phyloP scores from a whole-genome alignment of 1,139 yeast genomes.

The Pichia sp. region DNA sequence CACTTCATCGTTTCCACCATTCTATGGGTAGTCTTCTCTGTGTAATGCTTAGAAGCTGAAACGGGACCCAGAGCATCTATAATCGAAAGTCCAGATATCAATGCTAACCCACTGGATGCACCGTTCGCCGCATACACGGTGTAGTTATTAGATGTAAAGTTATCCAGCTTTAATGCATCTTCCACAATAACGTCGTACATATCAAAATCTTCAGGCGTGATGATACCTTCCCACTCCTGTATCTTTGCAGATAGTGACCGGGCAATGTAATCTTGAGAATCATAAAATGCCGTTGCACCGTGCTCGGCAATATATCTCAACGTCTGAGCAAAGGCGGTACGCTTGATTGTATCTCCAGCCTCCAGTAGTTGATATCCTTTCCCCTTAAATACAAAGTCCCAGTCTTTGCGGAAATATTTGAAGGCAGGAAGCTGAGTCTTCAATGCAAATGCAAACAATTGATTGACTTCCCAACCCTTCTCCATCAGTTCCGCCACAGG shows the following conservation, averaged over 20 bases:
- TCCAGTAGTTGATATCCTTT: constrained; percentile 28
- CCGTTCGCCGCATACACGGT: constrained; percentile 65
- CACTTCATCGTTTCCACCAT: constrained; percentile 87
- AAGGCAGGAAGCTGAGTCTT: constrained; percentile 30
- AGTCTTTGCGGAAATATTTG: constrained; percentile 32
- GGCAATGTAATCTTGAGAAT: constrained; percentile 52
- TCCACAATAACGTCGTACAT: constrained; percentile 50
- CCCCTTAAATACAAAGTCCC: constrained; percentile 48
- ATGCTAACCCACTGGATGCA: constrained; percentile 77
- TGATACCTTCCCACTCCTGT: constrained; percentile 31
- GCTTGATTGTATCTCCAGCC: constrained; percentile 51
- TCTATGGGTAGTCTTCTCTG: constrained; percentile 45
- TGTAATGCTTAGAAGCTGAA: constrained; percentile 35
- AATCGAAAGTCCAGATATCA: constrained; percentile 67
- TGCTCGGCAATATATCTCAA: constrained; percentile 59
- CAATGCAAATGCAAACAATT: constrained; percentile 39
- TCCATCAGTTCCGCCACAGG: constrained; percentile 70
- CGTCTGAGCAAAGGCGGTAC: constrained; percentile 61
- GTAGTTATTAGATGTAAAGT: constrained; percentile 34
- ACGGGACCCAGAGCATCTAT: constrained; percentile 26
- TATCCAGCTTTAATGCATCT: constrained; percentile 43
- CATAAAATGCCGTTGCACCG: constrained; percentile 79
- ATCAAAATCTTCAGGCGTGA: constrained; percentile 56
- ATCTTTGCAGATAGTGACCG: constrained; percentile 31
- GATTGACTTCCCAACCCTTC: constrained; percentile 57